Percentiles rank a stretch among this genome's conserved stretches.
phyloP scores from a whole-genome alignment of 148 eudicot species.

The Arctostaphylos glauca region DNA sequence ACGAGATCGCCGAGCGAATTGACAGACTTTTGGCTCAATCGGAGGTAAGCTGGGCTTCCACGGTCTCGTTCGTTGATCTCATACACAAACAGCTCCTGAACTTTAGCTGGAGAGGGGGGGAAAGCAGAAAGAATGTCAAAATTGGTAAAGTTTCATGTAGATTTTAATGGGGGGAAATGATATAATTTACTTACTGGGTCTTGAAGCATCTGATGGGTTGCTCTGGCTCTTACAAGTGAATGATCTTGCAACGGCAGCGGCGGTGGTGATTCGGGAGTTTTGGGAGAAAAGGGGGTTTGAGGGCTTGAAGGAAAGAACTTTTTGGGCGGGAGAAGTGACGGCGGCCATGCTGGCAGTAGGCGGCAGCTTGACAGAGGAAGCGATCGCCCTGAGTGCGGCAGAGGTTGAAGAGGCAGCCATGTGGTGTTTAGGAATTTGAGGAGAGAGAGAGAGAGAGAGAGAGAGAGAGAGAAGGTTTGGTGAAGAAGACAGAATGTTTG shows the following conservation, averaged over 20 bases:
- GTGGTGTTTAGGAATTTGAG: not conserved
- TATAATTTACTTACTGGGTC: constrained; percentile 27
- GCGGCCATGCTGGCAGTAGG: constrained; percentile 10
- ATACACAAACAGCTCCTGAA: constrained; percentile 61
- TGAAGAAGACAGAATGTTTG: not conserved
- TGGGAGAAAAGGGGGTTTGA: constrained; percentile 25
- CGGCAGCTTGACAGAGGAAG: constrained; percentile 34
- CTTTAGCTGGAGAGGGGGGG: constrained; percentile 23
- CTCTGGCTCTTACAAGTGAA: constrained; percentile 46
- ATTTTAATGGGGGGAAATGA: not conserved
- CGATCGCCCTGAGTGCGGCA: constrained; percentile 19
- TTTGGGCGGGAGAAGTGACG: constrained; percentile 21
- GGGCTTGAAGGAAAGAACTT: constrained; percentile 17
- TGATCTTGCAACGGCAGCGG: constrained; percentile 21
- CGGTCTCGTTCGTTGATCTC: constrained; percentile 74
- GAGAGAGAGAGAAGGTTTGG: not conserved
- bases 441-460: not conserved
- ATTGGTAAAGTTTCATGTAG: not conserved
- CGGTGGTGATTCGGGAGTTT: constrained; percentile 10
- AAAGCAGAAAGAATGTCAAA: not conserved
- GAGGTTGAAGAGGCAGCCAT: constrained; percentile 19
- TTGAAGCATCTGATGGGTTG: constrained; percentile 30
- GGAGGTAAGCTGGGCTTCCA: constrained; percentile 66
- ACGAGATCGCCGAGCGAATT: constrained; percentile 69
- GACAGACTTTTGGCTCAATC: constrained; percentile 48